Percentiles rank a stretch among this genome's conserved stretches.
phyloP scores from a whole-genome alignment of 306 rosid species.

The Styphnolobium japonicum region DNA sequence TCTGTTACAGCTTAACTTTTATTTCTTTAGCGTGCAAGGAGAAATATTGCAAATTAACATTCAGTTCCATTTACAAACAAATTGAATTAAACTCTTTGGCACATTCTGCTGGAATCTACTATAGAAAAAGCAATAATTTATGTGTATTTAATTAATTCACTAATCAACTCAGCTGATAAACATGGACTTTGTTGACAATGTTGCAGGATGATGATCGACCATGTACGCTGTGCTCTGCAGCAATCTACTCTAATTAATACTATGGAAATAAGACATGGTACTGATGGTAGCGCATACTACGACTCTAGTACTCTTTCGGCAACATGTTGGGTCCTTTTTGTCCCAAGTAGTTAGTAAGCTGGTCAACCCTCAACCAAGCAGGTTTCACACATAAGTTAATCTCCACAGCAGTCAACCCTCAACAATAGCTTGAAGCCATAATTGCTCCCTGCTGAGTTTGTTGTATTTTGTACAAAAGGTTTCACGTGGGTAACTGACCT shows the following conservation, averaged over 20 bases:
- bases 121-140: not conserved
- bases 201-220: slow-evolving; percentile 24
- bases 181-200: not conserved
- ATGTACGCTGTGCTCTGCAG: not conserved
- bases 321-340: slow-evolving; percentile 35
- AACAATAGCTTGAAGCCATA: slow-evolving; percentile 20
- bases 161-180: not conserved
- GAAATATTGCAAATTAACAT: not conserved
- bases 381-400: slow-evolving; percentile 17
- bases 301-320: not conserved
- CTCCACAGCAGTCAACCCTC: slow-evolving; percentile 8
- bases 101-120: not conserved
- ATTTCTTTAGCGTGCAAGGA: not conserved
- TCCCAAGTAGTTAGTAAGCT: not conserved
- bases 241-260: not conserved
- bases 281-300: slow-evolving; percentile 13
- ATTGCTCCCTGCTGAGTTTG: not conserved
- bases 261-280: slow-evolving; percentile 29
- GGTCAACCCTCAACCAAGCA: not conserved
- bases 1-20: not conserved
- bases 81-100: not conserved
- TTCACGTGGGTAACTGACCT: not conserved
- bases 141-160: not conserved
- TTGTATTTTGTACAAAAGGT: not conserved
- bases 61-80: not conserved